Base-by-base conservation (phyloP, 2,329 filamentous ascomycete genomes). In the Exutisphaerella laricina region DNA sequence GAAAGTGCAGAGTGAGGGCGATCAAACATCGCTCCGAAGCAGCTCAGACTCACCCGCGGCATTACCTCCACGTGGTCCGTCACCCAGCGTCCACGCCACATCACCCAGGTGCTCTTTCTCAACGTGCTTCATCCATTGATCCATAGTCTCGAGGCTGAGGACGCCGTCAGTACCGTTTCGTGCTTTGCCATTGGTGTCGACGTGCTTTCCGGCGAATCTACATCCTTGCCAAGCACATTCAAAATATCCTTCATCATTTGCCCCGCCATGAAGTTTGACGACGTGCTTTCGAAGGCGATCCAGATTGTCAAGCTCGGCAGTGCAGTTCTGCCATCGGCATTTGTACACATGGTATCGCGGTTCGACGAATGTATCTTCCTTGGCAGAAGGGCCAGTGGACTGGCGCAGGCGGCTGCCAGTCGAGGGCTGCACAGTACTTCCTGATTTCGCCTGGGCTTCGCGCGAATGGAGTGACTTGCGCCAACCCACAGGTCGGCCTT, bases 271-370 rank as follows among this genome's bases (percentile, higher is more conserved):
- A 3, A 75, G 60, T 53, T 78, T 81, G 39, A 68, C 57, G 4
- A 80, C 61, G 57, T 84, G 80, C 44, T 75, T 76, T 48, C 72
- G 72, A 4, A 84, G 63, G 0, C 74, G 77, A 6, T 74, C 71
- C 10, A 82, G 59, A 51, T 82, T 83, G 59, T 84, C 80, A 4
- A 84, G 63, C 49, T 80, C 70, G 0, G 75, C 72, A 3, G 62
- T 60, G 57, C 80, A 84, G 1, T 64, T 60, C 39, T 70, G 61
- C 80, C 79, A 84, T 30, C 66, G 59, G 60, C 80, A 84, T 41
- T 69, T 67, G 57, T 72, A 84, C 4, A 75, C 68, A 37, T 66
- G 64, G 44, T 67, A 70, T 21, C 58, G 56, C 0, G 60, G 59
- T 28, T 61, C 50, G 8, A 50, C 45, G 25, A 48, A 18, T 8